phyloP scores from a whole-genome alignment of 495 filamentous ascomycete species.

The Annulohypoxylon moriforme region DNA sequence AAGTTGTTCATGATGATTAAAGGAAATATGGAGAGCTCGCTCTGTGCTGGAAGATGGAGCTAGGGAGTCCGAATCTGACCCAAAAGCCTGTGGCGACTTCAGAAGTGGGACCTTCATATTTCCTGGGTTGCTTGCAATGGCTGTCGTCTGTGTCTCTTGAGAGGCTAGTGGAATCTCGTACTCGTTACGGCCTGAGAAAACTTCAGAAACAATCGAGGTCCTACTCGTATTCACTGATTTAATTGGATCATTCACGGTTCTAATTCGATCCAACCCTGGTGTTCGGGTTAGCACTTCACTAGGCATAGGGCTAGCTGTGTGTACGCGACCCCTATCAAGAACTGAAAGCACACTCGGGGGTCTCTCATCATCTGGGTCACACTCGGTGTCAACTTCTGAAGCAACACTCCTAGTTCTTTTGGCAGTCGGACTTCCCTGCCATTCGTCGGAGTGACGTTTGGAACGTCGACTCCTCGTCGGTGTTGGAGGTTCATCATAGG shows the following conservation, averaged over 20 bases:
- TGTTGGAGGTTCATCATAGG: conserved; percentile 27
- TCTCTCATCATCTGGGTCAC: conserved; percentile 41
- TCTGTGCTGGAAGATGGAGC: conserved; percentile 44
- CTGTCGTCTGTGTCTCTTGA: conserved; percentile 48
- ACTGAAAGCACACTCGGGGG: conserved; percentile 42
- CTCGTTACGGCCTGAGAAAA: conserved; percentile 43
- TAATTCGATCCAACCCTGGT: conserved; percentile 14
- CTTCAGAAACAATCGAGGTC: conserved; percentile 36
- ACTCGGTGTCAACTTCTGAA: conserved; percentile 36
- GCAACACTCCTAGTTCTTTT: conserved; percentile 29
- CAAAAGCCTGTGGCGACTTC: neutral
- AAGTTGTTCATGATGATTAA: conserved; percentile 16
- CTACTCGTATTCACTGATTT: conserved; percentile 35
- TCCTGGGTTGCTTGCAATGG: conserved; percentile 25
- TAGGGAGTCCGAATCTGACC: conserved; percentile 37
- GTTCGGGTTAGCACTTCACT: conserved; percentile 20
- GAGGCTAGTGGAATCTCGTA: conserved; percentile 18
- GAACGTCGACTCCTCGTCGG: conserved; percentile 18
- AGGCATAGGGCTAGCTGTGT: conserved; percentile 28
- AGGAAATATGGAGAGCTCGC: conserved; percentile 34
- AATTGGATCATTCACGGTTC: conserved; percentile 9
- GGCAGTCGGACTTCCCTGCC: conserved; percentile 18
- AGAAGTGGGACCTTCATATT: conserved; percentile 18
- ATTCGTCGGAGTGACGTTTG: conserved; percentile 35
- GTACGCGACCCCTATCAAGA: conserved; percentile 44